phyloP scores from a whole-genome alignment of 140 eudicot species.

The Bidens hawaiensis region DNA sequence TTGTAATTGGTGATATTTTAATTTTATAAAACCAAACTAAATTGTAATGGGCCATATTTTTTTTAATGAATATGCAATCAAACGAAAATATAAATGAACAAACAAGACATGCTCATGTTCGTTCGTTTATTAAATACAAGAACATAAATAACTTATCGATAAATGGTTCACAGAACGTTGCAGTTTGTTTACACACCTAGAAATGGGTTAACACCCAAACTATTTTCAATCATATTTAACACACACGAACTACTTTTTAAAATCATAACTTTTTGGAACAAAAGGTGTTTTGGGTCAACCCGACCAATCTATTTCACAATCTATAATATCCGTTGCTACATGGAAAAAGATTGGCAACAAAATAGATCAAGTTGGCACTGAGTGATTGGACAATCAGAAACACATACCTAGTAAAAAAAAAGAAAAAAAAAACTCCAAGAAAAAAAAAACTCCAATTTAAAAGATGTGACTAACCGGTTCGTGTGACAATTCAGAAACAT shows the following conservation, averaged over 20 bases:
- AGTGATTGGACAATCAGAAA: neutral
- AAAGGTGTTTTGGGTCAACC: neutral
- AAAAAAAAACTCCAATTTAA: neutral
- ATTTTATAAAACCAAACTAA: too few species aligned
- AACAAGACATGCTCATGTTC: too few species aligned
- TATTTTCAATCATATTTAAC: neutral
- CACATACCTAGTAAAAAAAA: too few species aligned
- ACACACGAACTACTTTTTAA: neutral
- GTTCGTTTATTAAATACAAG: too few species aligned
- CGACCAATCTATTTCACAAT: neutral
- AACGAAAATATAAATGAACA: too few species aligned
- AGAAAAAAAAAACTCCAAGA: neutral
- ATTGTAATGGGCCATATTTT: too few species aligned
- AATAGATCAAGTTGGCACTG: slow-evolving; percentile 4
- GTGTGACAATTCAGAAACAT: slow-evolving; percentile 88
- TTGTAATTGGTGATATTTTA: too few species aligned
- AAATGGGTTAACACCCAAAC: too few species aligned
- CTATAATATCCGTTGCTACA: neutral
- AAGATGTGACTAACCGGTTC: slow-evolving; percentile 58
- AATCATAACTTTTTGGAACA: neutral
- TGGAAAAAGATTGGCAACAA: neutral
- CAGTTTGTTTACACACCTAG: too few species aligned
- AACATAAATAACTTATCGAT: too few species aligned
- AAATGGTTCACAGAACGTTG: too few species aligned
- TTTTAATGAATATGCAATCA: too few species aligned